Conservation (phyloP, 2,329 filamentous ascomycete genomes). For the Colletotrichum viniferum region DNA sequence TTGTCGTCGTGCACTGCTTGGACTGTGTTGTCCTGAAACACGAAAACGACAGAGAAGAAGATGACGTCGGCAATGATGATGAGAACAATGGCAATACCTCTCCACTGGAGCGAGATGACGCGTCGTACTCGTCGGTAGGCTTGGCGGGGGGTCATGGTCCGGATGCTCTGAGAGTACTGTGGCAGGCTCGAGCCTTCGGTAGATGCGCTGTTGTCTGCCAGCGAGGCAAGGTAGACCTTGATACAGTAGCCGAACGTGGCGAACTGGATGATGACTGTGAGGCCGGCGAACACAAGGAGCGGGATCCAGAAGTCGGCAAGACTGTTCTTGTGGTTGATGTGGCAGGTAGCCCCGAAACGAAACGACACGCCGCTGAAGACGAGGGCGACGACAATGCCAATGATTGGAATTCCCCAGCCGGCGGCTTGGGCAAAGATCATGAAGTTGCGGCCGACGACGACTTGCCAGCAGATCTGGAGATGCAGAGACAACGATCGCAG, state of each 20-base stretch:
- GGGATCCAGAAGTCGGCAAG: conserved; percentile 91
- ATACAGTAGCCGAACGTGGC: conserved; percentile 91
- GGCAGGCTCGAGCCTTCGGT: conserved; percentile 76
- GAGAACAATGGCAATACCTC: conserved; percentile 86
- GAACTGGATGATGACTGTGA: conserved; percentile 81
- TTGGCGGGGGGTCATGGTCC: conserved; percentile 80
- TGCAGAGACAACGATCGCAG: conserved; percentile 89
- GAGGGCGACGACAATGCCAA: conserved; percentile 78
- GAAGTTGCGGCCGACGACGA: conserved; percentile 85
- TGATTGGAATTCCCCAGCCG: conserved; percentile 83
- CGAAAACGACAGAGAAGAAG: conserved; percentile 91
- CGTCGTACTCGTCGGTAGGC: conserved; percentile 86
- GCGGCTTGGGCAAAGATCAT: conserved; percentile 82
- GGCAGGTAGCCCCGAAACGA: conserved; percentile 88
- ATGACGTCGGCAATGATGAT: conserved; percentile 91
- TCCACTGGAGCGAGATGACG: conserved; percentile 92
- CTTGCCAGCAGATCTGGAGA: conserved; percentile 97
- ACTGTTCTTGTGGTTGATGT: conserved; percentile 90
- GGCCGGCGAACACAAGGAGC: conserved; percentile 75
- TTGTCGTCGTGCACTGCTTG: conserved; percentile 60
- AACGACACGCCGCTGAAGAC: conserved; percentile 91
- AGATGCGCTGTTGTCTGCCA: conserved; percentile 73
- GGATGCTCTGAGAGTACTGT: conserved; percentile 76
- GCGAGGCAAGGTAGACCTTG: conserved; percentile 88
- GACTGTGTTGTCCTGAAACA: conserved; percentile 81